A percentile compares a stretch with the other conserved stretches of the same genome.
Evolutionary conservation across 495 filamentous ascomycete genomes (phyloP).

Genomic region (Penicillium diatomitis): DNA sequence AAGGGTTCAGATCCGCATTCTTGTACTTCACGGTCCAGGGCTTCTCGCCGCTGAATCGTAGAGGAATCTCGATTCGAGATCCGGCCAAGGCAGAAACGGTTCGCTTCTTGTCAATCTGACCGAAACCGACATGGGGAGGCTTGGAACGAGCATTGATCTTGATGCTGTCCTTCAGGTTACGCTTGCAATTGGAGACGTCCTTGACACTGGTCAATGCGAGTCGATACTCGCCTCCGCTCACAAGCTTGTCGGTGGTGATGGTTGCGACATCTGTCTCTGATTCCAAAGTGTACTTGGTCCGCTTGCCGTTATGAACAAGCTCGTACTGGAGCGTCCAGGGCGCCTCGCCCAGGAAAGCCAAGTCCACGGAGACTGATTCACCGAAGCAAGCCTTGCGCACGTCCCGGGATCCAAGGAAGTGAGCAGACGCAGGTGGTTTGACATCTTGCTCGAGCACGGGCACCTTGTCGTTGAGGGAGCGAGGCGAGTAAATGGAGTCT

Average conservation of each 20-base stretch:
- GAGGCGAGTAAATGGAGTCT: conserved; percentile 64
- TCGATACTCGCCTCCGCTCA: conserved; percentile 78
- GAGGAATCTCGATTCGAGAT: conserved; percentile 59
- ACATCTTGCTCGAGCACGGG: conserved; percentile 75
- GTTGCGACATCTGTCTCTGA: conserved; percentile 50
- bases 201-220: conserved; percentile 74
- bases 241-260: conserved; percentile 64
- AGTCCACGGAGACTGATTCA: conserved; percentile 60
- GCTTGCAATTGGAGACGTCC: conserved; percentile 78
- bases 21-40: conserved; percentile 75
- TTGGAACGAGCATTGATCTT: conserved; percentile 82
- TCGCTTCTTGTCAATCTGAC: conserved; percentile 66
- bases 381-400: conserved; percentile 67
- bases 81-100: conserved; percentile 66
- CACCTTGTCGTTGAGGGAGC: conserved; percentile 40
- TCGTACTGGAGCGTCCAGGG: conserved; percentile 93
- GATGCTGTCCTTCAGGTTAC: conserved; percentile 66
- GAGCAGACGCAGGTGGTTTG: conserved; percentile 79
- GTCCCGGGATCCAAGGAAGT: conserved; percentile 47
- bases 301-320: conserved; percentile 80
- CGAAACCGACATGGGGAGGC: conserved; percentile 76
- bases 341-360: conserved; percentile 67
- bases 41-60: conserved; percentile 71
- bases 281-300: conserved; percentile 55
- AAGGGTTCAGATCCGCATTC: conserved; percentile 43